A percentile compares a stretch with the other conserved stretches of the same genome.
phyloP scores from a whole-genome alignment of 176 grass and related monocot genomes.

The Avena atlantica region DNA sequence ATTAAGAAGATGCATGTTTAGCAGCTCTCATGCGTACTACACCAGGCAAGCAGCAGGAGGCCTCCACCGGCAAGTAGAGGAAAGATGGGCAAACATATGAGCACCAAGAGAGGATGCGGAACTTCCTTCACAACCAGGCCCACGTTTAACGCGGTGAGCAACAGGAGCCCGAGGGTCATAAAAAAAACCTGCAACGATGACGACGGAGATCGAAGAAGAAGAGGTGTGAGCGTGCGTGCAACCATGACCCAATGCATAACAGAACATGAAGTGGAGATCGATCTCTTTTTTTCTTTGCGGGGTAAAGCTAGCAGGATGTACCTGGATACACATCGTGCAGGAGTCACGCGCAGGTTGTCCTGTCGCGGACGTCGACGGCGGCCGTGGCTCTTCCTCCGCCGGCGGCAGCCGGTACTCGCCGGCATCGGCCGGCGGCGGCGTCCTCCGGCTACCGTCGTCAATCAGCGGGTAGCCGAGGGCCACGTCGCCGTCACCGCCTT shows the following conservation, averaged over 20 bases:
- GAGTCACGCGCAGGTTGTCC: not conserved
- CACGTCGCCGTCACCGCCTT: not conserved
- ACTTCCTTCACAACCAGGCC: not conserved
- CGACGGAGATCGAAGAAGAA: too few species aligned
- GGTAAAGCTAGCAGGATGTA: not conserved
- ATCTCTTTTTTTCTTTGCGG: too few species aligned
- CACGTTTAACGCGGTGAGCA: not conserved
- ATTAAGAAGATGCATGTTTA: too few species aligned
- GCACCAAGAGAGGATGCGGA: not conserved
- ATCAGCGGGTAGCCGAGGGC: not conserved
- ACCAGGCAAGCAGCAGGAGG: not conserved
- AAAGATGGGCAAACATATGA: not conserved
- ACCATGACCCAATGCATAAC: not conserved
- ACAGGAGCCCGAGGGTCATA: not conserved
- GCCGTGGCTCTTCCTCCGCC: not conserved
- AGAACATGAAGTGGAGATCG: too few species aligned
- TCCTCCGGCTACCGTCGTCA: not conserved
- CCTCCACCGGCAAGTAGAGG: not conserved
- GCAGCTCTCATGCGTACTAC: too few species aligned
- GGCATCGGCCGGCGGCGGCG: not conserved
- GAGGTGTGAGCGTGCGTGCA: not conserved
- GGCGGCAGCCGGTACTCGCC: not conserved
- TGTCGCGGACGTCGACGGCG: too few species aligned
- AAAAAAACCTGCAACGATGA: not conserved
- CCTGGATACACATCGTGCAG: not conserved